A percentile compares a stretch with the other conserved stretches of the same genome.
Conservation (phyloP, 2,329 filamentous ascomycete species). For the Ceratocystiopsis minuta region DNA sequence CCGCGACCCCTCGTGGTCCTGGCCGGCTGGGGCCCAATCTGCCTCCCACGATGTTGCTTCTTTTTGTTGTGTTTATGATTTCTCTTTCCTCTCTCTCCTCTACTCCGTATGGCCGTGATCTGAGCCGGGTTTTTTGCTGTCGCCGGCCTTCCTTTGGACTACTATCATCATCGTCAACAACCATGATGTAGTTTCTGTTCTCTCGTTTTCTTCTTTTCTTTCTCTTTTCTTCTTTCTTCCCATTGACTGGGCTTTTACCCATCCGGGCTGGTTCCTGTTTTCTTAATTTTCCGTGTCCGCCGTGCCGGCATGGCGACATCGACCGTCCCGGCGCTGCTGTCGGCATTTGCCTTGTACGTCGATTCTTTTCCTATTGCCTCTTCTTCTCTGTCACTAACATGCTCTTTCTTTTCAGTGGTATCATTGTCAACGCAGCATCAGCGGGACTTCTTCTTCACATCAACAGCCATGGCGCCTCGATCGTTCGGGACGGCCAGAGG, state of each 20-base stretch:
- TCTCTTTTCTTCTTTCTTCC: slow-evolving; percentile 14
- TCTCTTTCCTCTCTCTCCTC: background rate
- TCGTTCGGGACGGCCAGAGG: slow-evolving; percentile 41
- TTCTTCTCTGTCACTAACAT: slow-evolving; percentile 11
- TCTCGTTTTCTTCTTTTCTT: background rate
- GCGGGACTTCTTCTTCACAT: slow-evolving; percentile 26
- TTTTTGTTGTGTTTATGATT: background rate
- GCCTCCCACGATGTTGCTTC: background rate
- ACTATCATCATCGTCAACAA: slow-evolving; percentile 4
- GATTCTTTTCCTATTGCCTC: background rate
- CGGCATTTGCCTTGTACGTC: slow-evolving; percentile 37
- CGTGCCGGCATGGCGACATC: too few relatives aligned
- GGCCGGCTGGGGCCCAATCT: too few relatives aligned
- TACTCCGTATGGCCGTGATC: background rate
- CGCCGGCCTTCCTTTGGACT: slow-evolving; percentile 11
- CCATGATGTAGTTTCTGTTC: slow-evolving; percentile 1
- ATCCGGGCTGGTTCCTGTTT: slow-evolving; percentile 9
- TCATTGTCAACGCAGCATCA: slow-evolving; percentile 33
- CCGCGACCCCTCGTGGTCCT: too few relatives aligned
- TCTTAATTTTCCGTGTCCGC: too few relatives aligned
- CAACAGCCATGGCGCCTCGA: slow-evolving; percentile 27
- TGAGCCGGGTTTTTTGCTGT: background rate
- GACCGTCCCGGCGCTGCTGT: slow-evolving; percentile 27
- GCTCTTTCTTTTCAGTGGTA: slow-evolving; percentile 27
- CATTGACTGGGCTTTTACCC: slow-evolving; percentile 29